Evolutionary conservation across 2,329 filamentous ascomycete species (phyloP).

Genomic region (Trichoderma lentiforme): DNA sequence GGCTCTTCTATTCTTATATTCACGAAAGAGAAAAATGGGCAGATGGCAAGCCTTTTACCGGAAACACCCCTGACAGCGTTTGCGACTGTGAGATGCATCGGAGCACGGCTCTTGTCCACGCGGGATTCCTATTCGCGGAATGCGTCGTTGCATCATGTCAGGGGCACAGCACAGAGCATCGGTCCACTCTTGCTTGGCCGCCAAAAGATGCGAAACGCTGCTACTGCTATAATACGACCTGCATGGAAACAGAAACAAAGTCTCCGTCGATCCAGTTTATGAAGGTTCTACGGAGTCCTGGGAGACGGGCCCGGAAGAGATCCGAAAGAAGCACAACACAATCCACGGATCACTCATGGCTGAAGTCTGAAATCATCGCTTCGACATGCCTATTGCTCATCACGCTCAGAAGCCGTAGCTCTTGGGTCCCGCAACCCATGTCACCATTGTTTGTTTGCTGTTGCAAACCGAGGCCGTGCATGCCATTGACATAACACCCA

Average conservation of each 20-base stretch:
- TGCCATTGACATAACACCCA: background rate
- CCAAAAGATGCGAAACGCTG: background rate
- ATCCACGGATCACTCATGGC: background rate
- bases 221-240: background rate
- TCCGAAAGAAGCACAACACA: background rate
- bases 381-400: background rate
- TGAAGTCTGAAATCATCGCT: background rate
- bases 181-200: background rate
- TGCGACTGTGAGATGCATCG: slow-evolving; percentile 12
- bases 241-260: background rate
- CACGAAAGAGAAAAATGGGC: background rate
- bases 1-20: background rate
- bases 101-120: background rate
- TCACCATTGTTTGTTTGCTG: background rate
- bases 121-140: slow-evolving; percentile 8
- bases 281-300: background rate
- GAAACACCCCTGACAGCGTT: background rate
- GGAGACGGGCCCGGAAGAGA: background rate
- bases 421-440: background rate
- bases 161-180: slow-evolving; percentile 8
- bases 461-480: background rate
- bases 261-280: background rate
- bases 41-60: background rate
- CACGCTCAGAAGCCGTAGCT: background rate
- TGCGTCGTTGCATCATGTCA: slow-evolving; percentile 6